Conservation (phyloP, 2,329 filamentous ascomycete species). For the Aspergillus unguis region DNA sequence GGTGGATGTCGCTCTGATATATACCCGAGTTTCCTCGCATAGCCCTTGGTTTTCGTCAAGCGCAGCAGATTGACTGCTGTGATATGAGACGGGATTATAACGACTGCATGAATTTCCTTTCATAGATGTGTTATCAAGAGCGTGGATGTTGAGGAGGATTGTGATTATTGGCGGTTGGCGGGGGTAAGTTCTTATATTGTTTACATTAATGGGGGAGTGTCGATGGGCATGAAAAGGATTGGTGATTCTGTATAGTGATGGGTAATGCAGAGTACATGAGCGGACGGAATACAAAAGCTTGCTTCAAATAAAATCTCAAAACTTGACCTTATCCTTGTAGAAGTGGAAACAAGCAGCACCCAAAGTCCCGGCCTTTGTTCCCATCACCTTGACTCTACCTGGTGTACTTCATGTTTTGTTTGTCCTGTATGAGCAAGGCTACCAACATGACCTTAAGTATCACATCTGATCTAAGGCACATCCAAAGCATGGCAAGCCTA, state of each 20-base stretch:
- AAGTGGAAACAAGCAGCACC: no score
- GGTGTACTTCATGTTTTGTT: no score
- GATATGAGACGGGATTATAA: constrained; percentile 22
- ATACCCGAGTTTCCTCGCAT: constrained; percentile 27
- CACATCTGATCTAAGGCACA: no score
- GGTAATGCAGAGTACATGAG: neutral
- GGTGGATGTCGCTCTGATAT: constrained; percentile 23
- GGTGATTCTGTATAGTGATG: neutral
- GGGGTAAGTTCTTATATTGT: neutral
- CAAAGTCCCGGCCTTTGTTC: no score
- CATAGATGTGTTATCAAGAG: constrained; percentile 18
- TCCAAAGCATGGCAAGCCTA: no score
- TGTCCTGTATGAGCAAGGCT: no score
- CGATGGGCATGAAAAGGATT: neutral
- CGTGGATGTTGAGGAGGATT: neutral
- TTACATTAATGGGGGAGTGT: neutral
- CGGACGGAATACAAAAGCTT: constrained; percentile 3
- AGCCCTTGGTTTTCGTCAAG: constrained; percentile 22
- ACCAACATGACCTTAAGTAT: no score
- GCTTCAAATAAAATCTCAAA: neutral
- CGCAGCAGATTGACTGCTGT: constrained; percentile 16
- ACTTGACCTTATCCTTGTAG: no score
- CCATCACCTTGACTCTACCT: no score
- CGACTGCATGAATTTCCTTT: constrained; percentile 27
- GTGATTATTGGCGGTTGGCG: neutral